Percentiles rank a stretch among this genome's conserved stretches.
These are phyloP conservation scores for Epichloe amarillans DNA, from an alignment of 2,329 filamentous ascomycete genomes.

Conservation along the genomic window DNA sequence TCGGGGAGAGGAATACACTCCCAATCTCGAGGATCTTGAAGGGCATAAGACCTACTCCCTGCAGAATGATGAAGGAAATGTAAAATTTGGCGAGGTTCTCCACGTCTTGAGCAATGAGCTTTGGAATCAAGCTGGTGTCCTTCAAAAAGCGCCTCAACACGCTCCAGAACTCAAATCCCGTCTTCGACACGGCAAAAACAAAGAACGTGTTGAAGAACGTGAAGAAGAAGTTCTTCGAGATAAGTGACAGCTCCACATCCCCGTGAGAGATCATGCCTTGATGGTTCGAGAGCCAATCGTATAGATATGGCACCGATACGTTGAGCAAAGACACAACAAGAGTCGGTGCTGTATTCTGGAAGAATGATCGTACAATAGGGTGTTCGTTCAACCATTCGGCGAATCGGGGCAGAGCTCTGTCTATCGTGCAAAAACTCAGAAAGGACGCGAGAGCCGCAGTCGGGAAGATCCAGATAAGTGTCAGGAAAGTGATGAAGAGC, in stretches of 20 bases:
- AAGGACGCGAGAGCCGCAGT: constrained; percentile 68
- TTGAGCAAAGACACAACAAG: constrained; percentile 77
- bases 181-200: constrained; percentile 79
- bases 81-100: constrained; percentile 72
- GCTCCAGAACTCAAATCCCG: constrained; percentile 61
- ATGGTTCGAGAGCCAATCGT: constrained; percentile 79
- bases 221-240: constrained; percentile 99
- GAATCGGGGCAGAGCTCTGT: constrained; percentile 56
- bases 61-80: constrained; percentile 83
- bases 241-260: constrained; percentile 85
- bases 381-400: constrained; percentile 55
- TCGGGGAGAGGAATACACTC: constrained; percentile 68
- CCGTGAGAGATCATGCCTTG: constrained; percentile 94
- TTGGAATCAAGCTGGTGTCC: constrained; percentile 68
- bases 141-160: constrained; percentile 61
- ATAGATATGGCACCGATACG: constrained; percentile 81
- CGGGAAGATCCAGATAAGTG: constrained; percentile 76
- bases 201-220: constrained; percentile 98
- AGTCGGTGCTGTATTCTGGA: constrained; percentile 81
- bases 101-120: constrained; percentile 61
- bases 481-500: constrained; percentile 66
- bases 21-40: constrained; percentile 87
- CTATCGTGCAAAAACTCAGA: constrained; percentile 69
- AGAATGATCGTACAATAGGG: constrained; percentile 56
- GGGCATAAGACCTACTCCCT: constrained; percentile 85